Evolutionary conservation across 345 rosid genomes (phyloP).

Genomic region (Dovyalis caffra): DNA sequence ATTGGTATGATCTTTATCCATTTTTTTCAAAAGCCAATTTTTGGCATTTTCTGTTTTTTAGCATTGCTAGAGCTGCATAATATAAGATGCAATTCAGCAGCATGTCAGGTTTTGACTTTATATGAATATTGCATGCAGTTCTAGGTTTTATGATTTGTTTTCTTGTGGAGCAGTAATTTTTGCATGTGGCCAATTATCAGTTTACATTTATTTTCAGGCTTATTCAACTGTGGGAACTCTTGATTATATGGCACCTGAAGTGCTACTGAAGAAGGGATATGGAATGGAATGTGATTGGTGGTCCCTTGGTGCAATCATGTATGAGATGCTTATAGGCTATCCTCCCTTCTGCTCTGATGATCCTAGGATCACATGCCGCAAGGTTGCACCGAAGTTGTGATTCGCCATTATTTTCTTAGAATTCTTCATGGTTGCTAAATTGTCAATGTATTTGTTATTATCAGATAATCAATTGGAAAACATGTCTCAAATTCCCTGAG

Average conservation of each 20-base stretch:
- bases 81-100: not conserved
- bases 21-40: not conserved
- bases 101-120: conserved; percentile 5
- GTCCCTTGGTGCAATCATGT: conserved; percentile 98
- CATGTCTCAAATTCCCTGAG: conserved; percentile 93
- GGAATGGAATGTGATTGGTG: conserved; percentile 99
- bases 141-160: not conserved
- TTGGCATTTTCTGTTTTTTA: not conserved
- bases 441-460: conserved; percentile 19
- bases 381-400: conserved; percentile 49
- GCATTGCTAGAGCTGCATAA: not conserved
- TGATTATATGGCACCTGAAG: conserved; percentile 99
- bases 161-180: conserved; percentile 10
- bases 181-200: conserved; percentile 8
- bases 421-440: conserved; percentile 22
- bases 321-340: conserved; percentile 96
- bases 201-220: conserved; percentile 51
- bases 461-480: conserved; percentile 91
- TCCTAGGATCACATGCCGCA: conserved; percentile 90
- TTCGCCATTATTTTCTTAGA: conserved; percentile 12
- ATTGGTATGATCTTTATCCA: conserved; percentile 52
- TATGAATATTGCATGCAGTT: not conserved
- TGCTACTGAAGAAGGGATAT: conserved; percentile 88
- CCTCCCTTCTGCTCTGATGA: conserved; percentile 98
- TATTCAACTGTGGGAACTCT: conserved; percentile 99